Evolutionary conservation across 1,284 basidiomycete species (phyloP).

Genomic region (Leccinum subrobustum): DNA sequence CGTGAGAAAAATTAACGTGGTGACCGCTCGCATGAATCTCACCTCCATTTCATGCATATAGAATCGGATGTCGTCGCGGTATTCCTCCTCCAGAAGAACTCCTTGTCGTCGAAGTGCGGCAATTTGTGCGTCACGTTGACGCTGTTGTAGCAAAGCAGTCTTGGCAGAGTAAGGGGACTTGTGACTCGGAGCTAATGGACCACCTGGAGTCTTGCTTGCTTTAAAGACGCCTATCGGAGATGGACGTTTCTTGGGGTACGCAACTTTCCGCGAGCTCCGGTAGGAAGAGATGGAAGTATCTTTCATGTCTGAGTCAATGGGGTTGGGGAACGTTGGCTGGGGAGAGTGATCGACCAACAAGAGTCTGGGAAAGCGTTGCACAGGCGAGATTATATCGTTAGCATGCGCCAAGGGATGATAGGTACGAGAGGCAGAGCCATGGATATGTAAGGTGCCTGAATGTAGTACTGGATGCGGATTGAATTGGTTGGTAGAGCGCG

Average conservation of each 20-base stretch:
- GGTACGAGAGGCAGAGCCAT: slow-evolving; percentile 12
- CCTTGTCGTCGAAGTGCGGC: slow-evolving; percentile 66
- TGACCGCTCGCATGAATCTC: slow-evolving; percentile 36
- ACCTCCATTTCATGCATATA: slow-evolving; percentile 99
- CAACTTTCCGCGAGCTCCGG: slow-evolving; percentile 57
- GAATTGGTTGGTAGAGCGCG: background rate
- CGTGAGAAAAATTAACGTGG: slow-evolving; percentile 14
- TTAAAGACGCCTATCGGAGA: slow-evolving; percentile 76
- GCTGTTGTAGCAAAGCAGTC: slow-evolving; percentile 56
- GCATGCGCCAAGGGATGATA: slow-evolving; percentile 12
- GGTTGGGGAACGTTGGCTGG: slow-evolving; percentile 34
- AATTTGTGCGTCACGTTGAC: slow-evolving; percentile 67
- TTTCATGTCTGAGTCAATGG: slow-evolving; percentile 59
- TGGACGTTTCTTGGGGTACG: slow-evolving; percentile 80
- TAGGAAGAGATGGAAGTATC: slow-evolving; percentile 59
- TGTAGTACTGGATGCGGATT: background rate
- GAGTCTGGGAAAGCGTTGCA: slow-evolving; percentile 35
- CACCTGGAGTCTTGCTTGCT: slow-evolving; percentile 53
- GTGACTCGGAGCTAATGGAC: slow-evolving; percentile 45
- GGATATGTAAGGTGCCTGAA: slow-evolving; percentile 13
- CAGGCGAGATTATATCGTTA: slow-evolving; percentile 15
- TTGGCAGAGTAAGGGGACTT: slow-evolving; percentile 66
- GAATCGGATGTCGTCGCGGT: slow-evolving; percentile 86
- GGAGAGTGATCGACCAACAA: slow-evolving; percentile 43
- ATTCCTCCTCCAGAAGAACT: slow-evolving; percentile 87